Evolutionary conservation across 768 basidiomycete genomes (phyloP), one percentile per base, ranked within the genome.

Genomic region (Heimioporus sp.): DNA sequence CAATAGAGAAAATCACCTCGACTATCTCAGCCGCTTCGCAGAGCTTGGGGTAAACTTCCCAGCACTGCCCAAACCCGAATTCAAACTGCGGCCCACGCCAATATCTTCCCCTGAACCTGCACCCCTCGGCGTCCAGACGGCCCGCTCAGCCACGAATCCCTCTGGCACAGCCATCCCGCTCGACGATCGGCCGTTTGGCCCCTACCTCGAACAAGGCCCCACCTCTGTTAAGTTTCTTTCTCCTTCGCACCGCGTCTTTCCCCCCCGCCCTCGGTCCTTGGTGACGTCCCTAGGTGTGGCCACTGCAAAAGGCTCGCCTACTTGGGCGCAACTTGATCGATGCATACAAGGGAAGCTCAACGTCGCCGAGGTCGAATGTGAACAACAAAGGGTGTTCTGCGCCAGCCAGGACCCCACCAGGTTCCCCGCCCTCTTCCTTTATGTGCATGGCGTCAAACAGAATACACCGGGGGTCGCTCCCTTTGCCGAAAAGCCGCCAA

Each of bases 291-390:
- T n/a, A n/a, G n/a, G n/a, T n/a, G n/a, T n/a, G n/a, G n/a, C n/a
- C n/a, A n/a, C n/a, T n/a, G n/a, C n/a, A n/a, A n/a, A n/a, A n/a
- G n/a, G n/a, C n/a, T n/a, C n/a, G n/a, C n/a, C n/a, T n/a, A n/a
- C n/a, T n/a, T n/a, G n/a, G n/a, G n/a, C n/a, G n/a, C n/a, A n/a
- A n/a, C n/a, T n/a, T n/a, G n/a, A n/a, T n/a, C n/a, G n/a, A n/a
- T n/a, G n/a, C n/a, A n/a, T n/a, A n/a, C n/a, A n/a, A n/a, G n/a
- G n/a, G n/a, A n/a, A n/a, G n/a, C n/a, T n/a, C n/a, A n/a, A n/a
- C n/a, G n/a, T n/a, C 16, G 0, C 5, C 3, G 85, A 96, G 55
- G 86, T 99, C 13, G 82, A 99, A 63, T 99, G 96, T 62, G 96
- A 98, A 16, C 81, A 75, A 1, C 73, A 94, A 59, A 73, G 76